Conservation (phyloP, 441 rosid species). For the Corymbia citriodora region DNA sequence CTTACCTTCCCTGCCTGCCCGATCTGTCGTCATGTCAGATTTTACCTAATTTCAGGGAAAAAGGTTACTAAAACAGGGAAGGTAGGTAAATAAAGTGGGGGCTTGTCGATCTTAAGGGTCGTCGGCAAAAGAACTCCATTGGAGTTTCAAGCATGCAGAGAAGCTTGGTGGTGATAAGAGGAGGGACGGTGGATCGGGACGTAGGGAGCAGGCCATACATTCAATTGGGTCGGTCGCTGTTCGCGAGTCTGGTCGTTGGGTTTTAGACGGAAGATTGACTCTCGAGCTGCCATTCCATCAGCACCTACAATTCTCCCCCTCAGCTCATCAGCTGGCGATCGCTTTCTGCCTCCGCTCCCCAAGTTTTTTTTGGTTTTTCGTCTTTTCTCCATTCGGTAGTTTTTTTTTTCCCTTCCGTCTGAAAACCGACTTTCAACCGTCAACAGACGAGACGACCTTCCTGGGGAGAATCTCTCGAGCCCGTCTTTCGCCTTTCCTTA, state of each 20-base stretch:
- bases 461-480: neutral
- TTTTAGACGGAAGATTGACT: neutral
- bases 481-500: neutral
- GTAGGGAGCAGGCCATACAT: neutral
- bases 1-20: neutral
- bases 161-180: neutral
- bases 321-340: neutral
- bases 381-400: neutral
- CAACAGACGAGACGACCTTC: neutral
- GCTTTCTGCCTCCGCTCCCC: neutral
- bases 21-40: neutral
- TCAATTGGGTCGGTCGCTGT: neutral
- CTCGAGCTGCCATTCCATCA: slow-evolving; percentile 36
- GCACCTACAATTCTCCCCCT: slow-evolving; percentile 32
- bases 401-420: neutral
- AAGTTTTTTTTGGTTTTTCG: neutral
- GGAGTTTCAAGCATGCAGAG: neutral
- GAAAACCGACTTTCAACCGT: slow-evolving; percentile 16
- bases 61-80: neutral
- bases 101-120: neutral
- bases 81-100: neutral
- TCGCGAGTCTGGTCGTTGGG: slow-evolving; percentile 7
- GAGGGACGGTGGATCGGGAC: neutral
- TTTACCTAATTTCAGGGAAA: neutral
- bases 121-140: neutral